A percentile compares a stretch with the other conserved stretches of the same genome.
Conservation (phyloP, 257 asterid species). For the Solanum bukasovii region DNA sequence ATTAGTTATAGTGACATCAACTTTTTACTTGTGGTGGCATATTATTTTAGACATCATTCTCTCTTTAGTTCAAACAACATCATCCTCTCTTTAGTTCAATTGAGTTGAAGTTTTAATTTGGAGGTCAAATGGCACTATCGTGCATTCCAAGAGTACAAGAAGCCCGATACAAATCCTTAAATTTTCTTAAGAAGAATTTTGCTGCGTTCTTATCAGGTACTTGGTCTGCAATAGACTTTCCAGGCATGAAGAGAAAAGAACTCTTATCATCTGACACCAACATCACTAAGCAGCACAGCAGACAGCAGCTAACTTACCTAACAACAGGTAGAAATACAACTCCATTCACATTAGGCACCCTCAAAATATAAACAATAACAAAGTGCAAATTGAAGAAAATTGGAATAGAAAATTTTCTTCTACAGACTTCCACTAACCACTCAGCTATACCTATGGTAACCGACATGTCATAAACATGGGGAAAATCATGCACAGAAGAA, state of each 20-base stretch:
- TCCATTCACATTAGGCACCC: background rate
- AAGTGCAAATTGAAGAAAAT: background rate
- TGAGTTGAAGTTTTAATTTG: background rate
- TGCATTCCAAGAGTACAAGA: background rate
- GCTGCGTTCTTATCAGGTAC: background rate
- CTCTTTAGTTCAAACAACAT: background rate
- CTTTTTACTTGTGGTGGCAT: background rate
- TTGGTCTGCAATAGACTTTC: background rate
- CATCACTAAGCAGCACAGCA: background rate
- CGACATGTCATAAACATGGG: background rate
- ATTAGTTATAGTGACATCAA: background rate
- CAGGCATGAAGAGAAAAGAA: background rate
- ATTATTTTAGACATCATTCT: background rate
- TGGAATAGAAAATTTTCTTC: too few relatives aligned
- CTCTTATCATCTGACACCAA: background rate
- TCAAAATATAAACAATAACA: background rate
- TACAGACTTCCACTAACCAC: background rate
- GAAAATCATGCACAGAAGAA: background rate
- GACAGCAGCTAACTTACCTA: background rate
- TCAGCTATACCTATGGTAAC: background rate
- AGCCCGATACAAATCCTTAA: background rate
- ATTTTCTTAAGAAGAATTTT: background rate
- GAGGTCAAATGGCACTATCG: background rate
- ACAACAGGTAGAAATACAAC: background rate
- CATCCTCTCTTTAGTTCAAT: background rate